Base-by-base conservation (phyloP, 495 filamentous ascomycete species). In the Glutinoglossum americanum region DNA sequence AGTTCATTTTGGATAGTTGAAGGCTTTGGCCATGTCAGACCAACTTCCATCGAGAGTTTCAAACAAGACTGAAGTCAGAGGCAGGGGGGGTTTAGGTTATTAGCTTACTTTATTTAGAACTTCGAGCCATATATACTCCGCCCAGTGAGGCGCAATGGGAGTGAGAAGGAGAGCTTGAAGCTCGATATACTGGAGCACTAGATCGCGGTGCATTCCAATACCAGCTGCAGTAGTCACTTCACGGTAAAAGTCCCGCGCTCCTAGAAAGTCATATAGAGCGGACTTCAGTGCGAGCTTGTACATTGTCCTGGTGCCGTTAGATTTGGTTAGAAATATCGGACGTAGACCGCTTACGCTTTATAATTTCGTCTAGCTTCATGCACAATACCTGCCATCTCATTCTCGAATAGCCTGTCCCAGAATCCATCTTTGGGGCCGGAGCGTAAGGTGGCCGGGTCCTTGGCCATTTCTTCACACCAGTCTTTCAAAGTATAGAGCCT, bases 241-340 rank as follows among this genome's bases (percentile, higher is more conserved):
- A 65, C 92, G 84, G 75, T 96, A 98, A 68, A 81, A 81, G 67
- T 97, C 92, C 59, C 90, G 82, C 32, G 88, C 83, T 64, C 77
- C 77, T 21, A 80, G 81, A 70, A 97, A 82, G 70, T 96, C 88
- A 71, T 94, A 98, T 65, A 93, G 79, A 49, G 77, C 83, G 27
- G 84, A 82, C 69, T 95, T 95, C 60, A 97, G 78, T 10, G 92
- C 92, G 61, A 86, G 78, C 72, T 96, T 96, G 74, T 87, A 99
- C 65, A 82, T 76, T 45, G 85, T 85, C 59, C 72, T 78, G 60
- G 54, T 35, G 23, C 27, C 28, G 19, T 56, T 35, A 61, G 49
- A 3, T 25, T 7, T 39, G 19, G 51, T 32, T 26, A 19, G 19
- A 11, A 25, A 32, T 10, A 15, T 56, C 25, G 39, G 28, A 49